Evolutionary conservation across 176 grass and related monocot genomes (phyloP).

Genomic region (Oryza rufipogon): DNA sequence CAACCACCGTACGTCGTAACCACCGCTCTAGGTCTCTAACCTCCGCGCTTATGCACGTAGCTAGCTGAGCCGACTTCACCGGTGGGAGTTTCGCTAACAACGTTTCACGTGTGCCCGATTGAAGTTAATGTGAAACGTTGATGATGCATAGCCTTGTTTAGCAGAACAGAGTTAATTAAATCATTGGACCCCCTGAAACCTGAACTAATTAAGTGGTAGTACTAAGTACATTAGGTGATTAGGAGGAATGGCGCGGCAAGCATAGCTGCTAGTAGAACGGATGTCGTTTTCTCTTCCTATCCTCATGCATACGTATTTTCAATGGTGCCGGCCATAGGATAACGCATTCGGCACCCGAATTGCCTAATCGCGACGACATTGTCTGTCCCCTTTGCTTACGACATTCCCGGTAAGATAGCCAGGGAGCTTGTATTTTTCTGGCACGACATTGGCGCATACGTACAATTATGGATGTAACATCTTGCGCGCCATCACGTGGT

Average conservation of each 20-base stretch:
- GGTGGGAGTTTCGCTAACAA: not conserved
- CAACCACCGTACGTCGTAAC: conserved; percentile 52
- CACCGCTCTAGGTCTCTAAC: not conserved
- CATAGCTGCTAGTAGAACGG: not conserved
- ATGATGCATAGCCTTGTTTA: not conserved
- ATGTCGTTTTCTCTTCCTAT: not conserved
- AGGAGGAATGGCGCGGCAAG: not conserved
- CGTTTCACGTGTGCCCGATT: too few species aligned
- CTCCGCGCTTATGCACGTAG: not conserved
- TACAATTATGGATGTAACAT: not conserved
- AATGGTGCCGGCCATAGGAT: not conserved
- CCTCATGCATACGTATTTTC: not conserved
- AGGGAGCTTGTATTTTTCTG: not conserved
- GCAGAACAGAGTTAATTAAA: not conserved
- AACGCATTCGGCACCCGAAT: not conserved
- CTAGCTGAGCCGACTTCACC: not conserved
- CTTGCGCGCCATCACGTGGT: not conserved
- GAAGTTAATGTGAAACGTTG: not conserved
- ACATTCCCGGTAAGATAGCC: conserved; percentile 2
- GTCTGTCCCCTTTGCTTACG: not conserved
- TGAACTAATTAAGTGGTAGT: not conserved
- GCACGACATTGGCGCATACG: not conserved
- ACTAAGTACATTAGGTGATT: not conserved
- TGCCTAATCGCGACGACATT: not conserved
- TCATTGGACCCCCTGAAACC: not conserved